Evolutionary conservation across 108 stramenopile species (phyloP).

Genomic region (Skeletonema menzelii): DNA sequence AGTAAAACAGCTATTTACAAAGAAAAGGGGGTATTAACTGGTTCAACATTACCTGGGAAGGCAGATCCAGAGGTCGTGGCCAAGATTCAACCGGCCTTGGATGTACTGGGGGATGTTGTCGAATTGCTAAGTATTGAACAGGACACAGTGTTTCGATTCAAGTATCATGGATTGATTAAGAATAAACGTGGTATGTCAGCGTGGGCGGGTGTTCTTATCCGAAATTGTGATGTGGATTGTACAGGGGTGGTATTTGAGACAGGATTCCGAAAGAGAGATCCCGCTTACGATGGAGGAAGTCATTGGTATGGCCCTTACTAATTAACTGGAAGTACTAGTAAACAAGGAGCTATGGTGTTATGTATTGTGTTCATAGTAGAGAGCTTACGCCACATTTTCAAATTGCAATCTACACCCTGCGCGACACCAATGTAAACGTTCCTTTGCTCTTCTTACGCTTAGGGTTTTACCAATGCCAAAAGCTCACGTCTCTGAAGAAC

Average conservation of each 20-base stretch:
- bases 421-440: neutral
- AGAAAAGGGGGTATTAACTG: constrained; percentile 61
- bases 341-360: neutral
- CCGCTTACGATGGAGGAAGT: constrained; percentile 75
- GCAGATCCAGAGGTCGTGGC: constrained; percentile 52
- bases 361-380: neutral
- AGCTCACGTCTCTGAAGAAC: neutral
- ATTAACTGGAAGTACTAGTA: neutral
- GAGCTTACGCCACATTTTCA: neutral
- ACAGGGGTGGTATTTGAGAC: constrained; percentile 87
- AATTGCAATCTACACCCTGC: neutral
- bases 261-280: constrained; percentile 79
- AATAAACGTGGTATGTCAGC: constrained; percentile 81
- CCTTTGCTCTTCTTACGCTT: neutral
- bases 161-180: constrained; percentile 86
- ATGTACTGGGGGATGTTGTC: constrained; percentile 65
- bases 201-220: constrained; percentile 71
- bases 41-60: constrained; percentile 67
- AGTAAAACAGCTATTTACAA: constrained; percentile 62
- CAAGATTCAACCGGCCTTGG: constrained; percentile 76
- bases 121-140: constrained; percentile 76
- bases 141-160: constrained; percentile 81
- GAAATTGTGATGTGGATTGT: constrained; percentile 81
- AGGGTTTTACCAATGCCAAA: neutral
- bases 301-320: constrained; percentile 65